phyloP scores from a whole-genome alignment of 768 basidiomycete species.

The Boletus barrowsii region DNA sequence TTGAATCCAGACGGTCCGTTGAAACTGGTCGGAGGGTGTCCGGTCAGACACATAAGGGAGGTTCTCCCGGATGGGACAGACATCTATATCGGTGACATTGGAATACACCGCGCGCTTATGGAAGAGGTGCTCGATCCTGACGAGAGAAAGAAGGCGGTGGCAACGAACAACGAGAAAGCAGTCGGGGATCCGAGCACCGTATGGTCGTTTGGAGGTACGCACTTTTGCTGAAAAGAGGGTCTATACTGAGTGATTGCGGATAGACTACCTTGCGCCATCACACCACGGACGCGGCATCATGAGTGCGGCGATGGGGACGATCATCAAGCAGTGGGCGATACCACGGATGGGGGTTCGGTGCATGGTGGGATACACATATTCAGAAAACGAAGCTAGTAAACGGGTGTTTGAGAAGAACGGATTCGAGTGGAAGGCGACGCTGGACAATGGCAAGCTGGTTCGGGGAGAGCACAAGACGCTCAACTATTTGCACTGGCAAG shows the following conservation, averaged over 20 bases:
- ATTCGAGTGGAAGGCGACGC: slow-evolving; percentile 40
- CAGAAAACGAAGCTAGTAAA: slow-evolving; percentile 57
- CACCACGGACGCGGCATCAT: slow-evolving; percentile 72
- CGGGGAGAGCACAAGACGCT: slow-evolving; percentile 38
- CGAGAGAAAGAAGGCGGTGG: slow-evolving; percentile 32
- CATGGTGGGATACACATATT: slow-evolving; percentile 44
- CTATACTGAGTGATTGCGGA: neutral
- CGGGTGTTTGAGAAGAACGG: slow-evolving; percentile 69
- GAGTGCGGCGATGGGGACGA: slow-evolving; percentile 55
- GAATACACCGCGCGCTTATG: slow-evolving; percentile 23
- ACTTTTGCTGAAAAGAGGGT: neutral
- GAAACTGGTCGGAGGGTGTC: slow-evolving; percentile 42
- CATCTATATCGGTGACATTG: slow-evolving; percentile 45
- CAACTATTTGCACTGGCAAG: slow-evolving; percentile 36
- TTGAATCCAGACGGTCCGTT: slow-evolving; percentile 19
- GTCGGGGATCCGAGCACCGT: slow-evolving; percentile 54
- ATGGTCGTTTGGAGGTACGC: slow-evolving; percentile 61
- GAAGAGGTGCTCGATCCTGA: slow-evolving; percentile 36
- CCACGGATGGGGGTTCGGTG: slow-evolving; percentile 58
- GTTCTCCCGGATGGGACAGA: slow-evolving; percentile 54
- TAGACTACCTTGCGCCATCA: slow-evolving; percentile 59
- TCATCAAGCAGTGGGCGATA: slow-evolving; percentile 59
- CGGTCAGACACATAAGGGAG: slow-evolving; percentile 52
- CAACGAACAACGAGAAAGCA: slow-evolving; percentile 40
- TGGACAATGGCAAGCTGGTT: slow-evolving; percentile 38